Conservation (phyloP, 2,329 filamentous ascomycete species). For the Fonsecaea monophora region DNA sequence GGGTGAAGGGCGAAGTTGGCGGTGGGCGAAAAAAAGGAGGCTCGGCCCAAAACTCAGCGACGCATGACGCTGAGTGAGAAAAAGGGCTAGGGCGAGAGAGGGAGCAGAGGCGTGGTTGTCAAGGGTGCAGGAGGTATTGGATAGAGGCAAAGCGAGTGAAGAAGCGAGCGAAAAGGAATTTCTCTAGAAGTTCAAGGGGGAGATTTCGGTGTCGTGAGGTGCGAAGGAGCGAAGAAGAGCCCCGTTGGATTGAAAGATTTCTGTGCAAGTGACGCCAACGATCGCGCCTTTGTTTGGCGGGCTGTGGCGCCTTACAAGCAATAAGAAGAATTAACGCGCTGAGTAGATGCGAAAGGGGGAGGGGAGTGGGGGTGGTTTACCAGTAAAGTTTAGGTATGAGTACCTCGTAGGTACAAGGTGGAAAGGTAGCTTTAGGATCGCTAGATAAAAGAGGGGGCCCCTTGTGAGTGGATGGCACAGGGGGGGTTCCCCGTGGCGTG, state of each 20-base stretch:
- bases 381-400: not conserved
- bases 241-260: not conserved
- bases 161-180: slow-evolving; percentile 1
- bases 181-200: not conserved
- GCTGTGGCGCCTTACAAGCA: not conserved
- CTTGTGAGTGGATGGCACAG: not conserved
- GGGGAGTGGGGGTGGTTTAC: not conserved
- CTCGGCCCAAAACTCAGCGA: slow-evolving; percentile 9
- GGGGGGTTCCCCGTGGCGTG: not conserved
- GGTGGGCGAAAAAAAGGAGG: slow-evolving; percentile 15
- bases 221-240: not conserved
- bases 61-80: slow-evolving; percentile 12
- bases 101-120: not conserved
- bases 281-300: slow-evolving; percentile 4
- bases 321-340: not conserved
- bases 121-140: not conserved
- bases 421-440: not conserved
- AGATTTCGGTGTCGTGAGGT: not conserved
- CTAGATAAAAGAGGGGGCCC: not conserved
- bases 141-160: not conserved
- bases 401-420: too few species aligned
- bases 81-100: slow-evolving; percentile 1
- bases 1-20: not conserved
- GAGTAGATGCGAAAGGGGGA: not conserved
- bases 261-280: slow-evolving; percentile 1